Base-by-base conservation (phyloP, 1,284 basidiomycete genomes). In the Ceratorhiza oryzae-sativae region DNA sequence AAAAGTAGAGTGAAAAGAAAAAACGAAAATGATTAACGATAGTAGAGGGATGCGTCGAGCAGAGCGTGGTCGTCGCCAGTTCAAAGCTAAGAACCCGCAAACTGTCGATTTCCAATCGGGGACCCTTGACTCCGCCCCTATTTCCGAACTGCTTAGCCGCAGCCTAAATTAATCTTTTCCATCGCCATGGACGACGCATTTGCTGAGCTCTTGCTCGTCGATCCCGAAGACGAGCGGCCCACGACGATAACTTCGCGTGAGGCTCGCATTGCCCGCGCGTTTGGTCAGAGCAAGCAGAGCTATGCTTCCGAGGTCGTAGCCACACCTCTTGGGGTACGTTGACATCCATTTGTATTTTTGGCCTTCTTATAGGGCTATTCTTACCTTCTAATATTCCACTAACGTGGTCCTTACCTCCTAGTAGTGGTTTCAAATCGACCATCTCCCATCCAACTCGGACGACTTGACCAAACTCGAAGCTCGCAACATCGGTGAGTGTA, bases 191-290 rank as follows among this genome's bases (percentile, higher is more conserved):
- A 68, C 20, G 65, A 70, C 42, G 46, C 45, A 13, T 63, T 73
- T 42, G 59, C 63, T 36, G 55, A 65, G 9, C 48, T 68, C 39
- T 20, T 39, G n/a, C 59, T 63, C 51, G 56, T 42, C 30, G 60
- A 62, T 32, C 39, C 68, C 36, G 67, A 73, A n/a, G 72, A 74
- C 23, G 72, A 62, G 20, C 23, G 48, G 23, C 34, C 55, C 6
- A 6, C 46, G 5, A 39, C 49, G 23, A 36, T 62, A 30, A 65
- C 59, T 10, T 59, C 63, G 18, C 68, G 76, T 13, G 73, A 75
- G 73, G 61, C 75, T 60, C 72, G 75, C 9, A 75, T 75, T 36
- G 67, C 62, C 3, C 41, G 72, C 8, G 76, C 75, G 13, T 76
- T 75, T 55, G 48, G 67, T 46, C 63, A 75, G 23, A 75, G 75